phyloP scores from a whole-genome alignment of 2,329 filamentous ascomycete genomes.

The Thelonectria blattea region DNA sequence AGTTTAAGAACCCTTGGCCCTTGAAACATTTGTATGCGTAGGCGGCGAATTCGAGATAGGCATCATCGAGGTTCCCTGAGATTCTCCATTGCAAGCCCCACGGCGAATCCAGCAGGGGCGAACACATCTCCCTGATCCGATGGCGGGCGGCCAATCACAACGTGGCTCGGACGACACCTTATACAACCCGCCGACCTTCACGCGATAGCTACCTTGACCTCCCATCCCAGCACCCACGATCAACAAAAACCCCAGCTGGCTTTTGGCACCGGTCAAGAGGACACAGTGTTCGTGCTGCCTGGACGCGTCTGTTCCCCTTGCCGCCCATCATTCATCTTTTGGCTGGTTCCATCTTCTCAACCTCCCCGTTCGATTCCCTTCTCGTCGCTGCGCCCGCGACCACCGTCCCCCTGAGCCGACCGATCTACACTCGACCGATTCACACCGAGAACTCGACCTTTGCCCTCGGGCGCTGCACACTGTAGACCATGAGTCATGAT shows the following conservation, averaged over 20 bases:
- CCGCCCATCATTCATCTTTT: slow-evolving; percentile 7
- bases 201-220: slow-evolving; percentile 22
- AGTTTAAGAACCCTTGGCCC: too few species aligned
- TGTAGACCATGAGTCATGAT: slow-evolving; percentile 44
- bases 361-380: slow-evolving; percentile 4
- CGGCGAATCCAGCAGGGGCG: slow-evolving; percentile 15
- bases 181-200: slow-evolving; percentile 34
- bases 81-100: neutral
- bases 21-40: too few species aligned
- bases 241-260: slow-evolving; percentile 20
- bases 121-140: slow-evolving; percentile 4
- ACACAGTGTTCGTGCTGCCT: slow-evolving; percentile 24
- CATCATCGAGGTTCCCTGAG: neutral
- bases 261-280: slow-evolving; percentile 15
- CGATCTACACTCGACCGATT: slow-evolving; percentile 5
- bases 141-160: slow-evolving; percentile 37
- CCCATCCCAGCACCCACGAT: slow-evolving; percentile 23
- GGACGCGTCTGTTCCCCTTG: slow-evolving; percentile 11
- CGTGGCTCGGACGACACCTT: slow-evolving; percentile 36
- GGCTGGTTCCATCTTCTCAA: slow-evolving; percentile 13
- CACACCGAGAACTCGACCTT: slow-evolving; percentile 22
- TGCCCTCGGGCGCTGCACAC: slow-evolving; percentile 19
- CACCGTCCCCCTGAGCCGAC: slow-evolving; percentile 3
- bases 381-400: neutral
- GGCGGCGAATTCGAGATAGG: neutral